A percentile compares a stretch with the other conserved stretches of the same genome.
Evolutionary conservation across 2,329 filamentous ascomycete genomes (phyloP).

Genomic region (Beauveria sp.): DNA sequence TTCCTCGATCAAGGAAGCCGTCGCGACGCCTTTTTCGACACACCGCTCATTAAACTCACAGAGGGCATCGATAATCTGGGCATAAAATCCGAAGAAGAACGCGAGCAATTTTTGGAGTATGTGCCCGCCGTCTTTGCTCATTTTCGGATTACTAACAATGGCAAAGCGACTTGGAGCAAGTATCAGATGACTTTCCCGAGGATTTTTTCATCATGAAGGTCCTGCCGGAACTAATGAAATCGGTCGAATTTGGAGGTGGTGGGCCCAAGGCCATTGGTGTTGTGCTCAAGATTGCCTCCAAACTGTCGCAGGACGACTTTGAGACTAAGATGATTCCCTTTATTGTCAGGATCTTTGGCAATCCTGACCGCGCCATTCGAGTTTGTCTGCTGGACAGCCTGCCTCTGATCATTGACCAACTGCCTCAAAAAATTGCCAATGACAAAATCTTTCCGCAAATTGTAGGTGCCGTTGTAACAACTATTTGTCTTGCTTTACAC

Average conservation of each 20-base stretch:
- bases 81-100: slow-evolving; percentile 75
- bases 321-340: slow-evolving; percentile 77
- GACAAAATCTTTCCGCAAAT: slow-evolving; percentile 96
- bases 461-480: slow-evolving; percentile 38
- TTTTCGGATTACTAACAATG: slow-evolving; percentile 22
- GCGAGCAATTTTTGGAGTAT: slow-evolving; percentile 72
- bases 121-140: slow-evolving; percentile 9
- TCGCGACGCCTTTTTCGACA: slow-evolving; percentile 83
- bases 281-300: slow-evolving; percentile 84
- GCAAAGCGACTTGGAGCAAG: slow-evolving; percentile 64
- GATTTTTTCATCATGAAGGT: slow-evolving; percentile 98
- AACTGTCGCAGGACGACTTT: slow-evolving; percentile 85
- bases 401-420: slow-evolving; percentile 81
- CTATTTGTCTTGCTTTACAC: slow-evolving; percentile 1
- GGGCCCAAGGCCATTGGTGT: slow-evolving; percentile 84
- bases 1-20: slow-evolving; percentile 87
- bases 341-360: slow-evolving; percentile 77
- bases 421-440: slow-evolving; percentile 83
- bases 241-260: slow-evolving; percentile 95
- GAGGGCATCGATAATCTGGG: slow-evolving; percentile 90
- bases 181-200: slow-evolving; percentile 91
- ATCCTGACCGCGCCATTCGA: slow-evolving; percentile 84
- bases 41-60: slow-evolving; percentile 81
- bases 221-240: slow-evolving; percentile 90
- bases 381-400: slow-evolving; percentile 87